Conservation (phyloP, 768 basidiomycete genomes). For the Pleurotus eryngii region DNA sequence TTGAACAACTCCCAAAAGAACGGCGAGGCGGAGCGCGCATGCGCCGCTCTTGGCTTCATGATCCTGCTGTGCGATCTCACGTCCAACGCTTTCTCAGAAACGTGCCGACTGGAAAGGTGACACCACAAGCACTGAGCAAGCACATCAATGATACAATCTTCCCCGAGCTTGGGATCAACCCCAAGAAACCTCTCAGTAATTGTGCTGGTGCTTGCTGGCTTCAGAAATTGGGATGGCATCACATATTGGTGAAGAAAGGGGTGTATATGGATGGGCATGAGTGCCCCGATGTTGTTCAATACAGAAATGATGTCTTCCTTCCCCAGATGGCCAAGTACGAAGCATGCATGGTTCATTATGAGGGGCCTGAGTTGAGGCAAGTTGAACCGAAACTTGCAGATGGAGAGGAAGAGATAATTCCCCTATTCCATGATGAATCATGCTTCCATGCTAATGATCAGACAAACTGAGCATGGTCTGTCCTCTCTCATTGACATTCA, state of each 20-base stretch:
- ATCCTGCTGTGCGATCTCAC: slow-evolving; percentile 17
- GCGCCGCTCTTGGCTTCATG: slow-evolving; percentile 14
- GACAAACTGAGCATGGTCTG: neutral
- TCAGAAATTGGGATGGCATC: slow-evolving; percentile 26
- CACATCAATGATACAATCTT: slow-evolving; percentile 27
- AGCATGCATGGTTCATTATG: slow-evolving; percentile 17
- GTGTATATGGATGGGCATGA: slow-evolving; percentile 38
- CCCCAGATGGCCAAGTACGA: slow-evolving; percentile 22
- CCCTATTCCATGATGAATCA: slow-evolving; percentile 28
- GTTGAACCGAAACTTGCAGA: slow-evolving; percentile 17
- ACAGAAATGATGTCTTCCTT: slow-evolving; percentile 25
- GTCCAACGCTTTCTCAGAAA: slow-evolving; percentile 17
- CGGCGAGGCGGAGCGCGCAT: slow-evolving; percentile 18
- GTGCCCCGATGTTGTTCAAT: slow-evolving; percentile 30
- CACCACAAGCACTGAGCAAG: slow-evolving; percentile 19
- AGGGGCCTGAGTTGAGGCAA: slow-evolving; percentile 16
- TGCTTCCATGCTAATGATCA: slow-evolving; percentile 27
- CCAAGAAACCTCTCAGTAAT: slow-evolving; percentile 20
- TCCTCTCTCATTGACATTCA: neutral
- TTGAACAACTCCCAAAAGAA: slow-evolving; percentile 25
- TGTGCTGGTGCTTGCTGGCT: slow-evolving; percentile 38
- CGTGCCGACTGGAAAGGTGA: slow-evolving; percentile 25
- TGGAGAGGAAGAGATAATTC: slow-evolving; percentile 23
- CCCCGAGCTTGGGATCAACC: slow-evolving; percentile 24
- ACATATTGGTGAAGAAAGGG: slow-evolving; percentile 25